A percentile compares a stretch with the other conserved stretches of the same genome.
Conservation (phyloP, 768 basidiomycete genomes). For the Boletus reticulatus region DNA sequence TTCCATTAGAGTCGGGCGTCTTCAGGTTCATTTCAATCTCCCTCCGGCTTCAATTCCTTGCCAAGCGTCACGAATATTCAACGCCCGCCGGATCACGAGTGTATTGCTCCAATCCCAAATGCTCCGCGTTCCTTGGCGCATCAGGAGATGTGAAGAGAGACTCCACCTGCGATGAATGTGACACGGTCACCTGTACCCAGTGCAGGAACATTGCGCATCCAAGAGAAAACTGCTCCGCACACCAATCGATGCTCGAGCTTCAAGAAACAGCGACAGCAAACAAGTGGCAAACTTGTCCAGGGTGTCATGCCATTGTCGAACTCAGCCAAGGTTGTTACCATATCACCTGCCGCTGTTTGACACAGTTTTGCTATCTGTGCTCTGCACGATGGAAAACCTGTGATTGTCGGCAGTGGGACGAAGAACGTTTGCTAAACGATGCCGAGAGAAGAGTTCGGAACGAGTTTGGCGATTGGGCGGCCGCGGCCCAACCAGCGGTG, state of each 20-base stretch:
- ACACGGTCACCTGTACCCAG: constrained; percentile 37
- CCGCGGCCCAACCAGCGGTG: constrained; percentile 11
- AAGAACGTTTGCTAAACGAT: constrained; percentile 34
- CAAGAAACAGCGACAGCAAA: constrained; percentile 42
- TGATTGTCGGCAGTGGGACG: constrained; percentile 63
- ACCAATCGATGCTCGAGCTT: constrained; percentile 41
- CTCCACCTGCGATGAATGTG: constrained; percentile 43
- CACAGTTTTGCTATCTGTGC: constrained; percentile 67
- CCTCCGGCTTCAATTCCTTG: constrained; percentile 34
- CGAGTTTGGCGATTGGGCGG: constrained; percentile 18
- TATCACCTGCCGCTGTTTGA: constrained; percentile 51
- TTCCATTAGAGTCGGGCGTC: constrained; percentile 29
- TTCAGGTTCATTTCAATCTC: constrained; percentile 28
- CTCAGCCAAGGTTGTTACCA: constrained; percentile 59
- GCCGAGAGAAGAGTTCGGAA: constrained; percentile 25
- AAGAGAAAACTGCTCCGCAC: constrained; percentile 39
- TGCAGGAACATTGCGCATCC: constrained; percentile 52
- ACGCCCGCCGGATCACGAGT: constrained; percentile 41
- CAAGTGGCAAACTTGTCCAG: constrained; percentile 64
- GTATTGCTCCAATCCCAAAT: constrained; percentile 48
- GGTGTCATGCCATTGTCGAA: constrained; percentile 56
- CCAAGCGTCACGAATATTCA: constrained; percentile 47
- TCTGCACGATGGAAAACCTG: constrained; percentile 63
- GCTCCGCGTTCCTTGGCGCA: constrained; percentile 53
- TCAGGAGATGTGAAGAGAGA: constrained; percentile 15